Evolutionary conservation across 2,329 filamentous ascomycete genomes (phyloP).

Genomic region (Akanthomyces dipterigenus): DNA sequence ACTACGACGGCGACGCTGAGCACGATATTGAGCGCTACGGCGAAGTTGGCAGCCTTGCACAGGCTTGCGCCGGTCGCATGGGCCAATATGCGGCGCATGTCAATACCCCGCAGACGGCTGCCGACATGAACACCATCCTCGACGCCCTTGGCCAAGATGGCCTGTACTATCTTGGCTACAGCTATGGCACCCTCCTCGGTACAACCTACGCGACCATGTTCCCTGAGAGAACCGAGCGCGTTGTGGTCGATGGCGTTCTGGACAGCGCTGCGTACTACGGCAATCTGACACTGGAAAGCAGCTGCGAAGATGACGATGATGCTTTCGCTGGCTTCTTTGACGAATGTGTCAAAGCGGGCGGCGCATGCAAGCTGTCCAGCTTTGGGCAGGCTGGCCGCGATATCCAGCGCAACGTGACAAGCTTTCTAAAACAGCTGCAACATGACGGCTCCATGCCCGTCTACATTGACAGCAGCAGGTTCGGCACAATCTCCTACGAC

Average conservation of each 20-base stretch:
- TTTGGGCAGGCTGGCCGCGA: neutral
- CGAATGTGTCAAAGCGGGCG: conserved; percentile 1
- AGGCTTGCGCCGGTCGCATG: conserved; percentile 36
- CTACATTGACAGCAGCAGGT: conserved; percentile 35
- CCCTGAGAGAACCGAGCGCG: conserved; percentile 13
- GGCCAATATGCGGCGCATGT: conserved; percentile 38
- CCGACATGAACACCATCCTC: conserved; percentile 45
- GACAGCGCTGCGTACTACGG: conserved; percentile 9
- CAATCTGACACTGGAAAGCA: neutral
- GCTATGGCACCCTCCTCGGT: conserved; percentile 30
- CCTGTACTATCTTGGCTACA: conserved; percentile 35
- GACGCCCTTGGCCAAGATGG: conserved; percentile 29
- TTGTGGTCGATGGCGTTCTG: conserved; percentile 18
- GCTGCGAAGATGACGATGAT: neutral
- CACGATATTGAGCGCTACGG: conserved; percentile 32
- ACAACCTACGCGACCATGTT: conserved; percentile 24
- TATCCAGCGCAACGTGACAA: neutral
- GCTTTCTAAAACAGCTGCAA: neutral
- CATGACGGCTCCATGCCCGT: conserved; percentile 19
- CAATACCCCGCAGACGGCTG: conserved; percentile 44
- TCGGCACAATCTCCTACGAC: conserved; percentile 31
- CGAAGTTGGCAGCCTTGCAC: conserved; percentile 32
- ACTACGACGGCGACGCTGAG: conserved; percentile 20
- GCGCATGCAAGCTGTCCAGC: neutral
- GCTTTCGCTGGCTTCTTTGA: neutral